Evolutionary conservation across 208 protist genomes (phyloP), one percentile per base, ranked within the genome.

Genomic region (Crithidia bombi): DNA sequence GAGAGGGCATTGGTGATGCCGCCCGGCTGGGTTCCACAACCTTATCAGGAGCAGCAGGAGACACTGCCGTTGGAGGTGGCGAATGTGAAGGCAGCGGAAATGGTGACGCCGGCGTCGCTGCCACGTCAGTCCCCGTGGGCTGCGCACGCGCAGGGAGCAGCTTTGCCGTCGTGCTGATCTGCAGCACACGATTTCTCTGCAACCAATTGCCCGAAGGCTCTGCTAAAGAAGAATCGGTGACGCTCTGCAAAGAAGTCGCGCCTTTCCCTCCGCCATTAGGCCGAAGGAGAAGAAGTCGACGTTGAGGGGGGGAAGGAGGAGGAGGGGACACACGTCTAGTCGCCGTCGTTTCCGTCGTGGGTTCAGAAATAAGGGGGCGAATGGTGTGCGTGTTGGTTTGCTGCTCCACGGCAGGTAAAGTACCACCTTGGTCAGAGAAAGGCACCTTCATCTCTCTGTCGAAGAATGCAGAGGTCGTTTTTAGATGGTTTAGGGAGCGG

Each of bases 241-340:
- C 12, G n/a, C 11, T 23, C 14, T 36, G 23, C 10, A 26, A 33
- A 12, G 19, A 14, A 5, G 15, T 28, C 28, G 4, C 41, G 5
- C 26, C 44, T 3, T 44, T 44, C 30, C 12, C 30, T 10, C 32
- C 19, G 19, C 21, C 30, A 17, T n/a, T n/a, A 39, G 41, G 59
- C 4, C 44, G 59, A 4, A 65, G 41, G 5, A 65, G 59, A 26
- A 65, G 44, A 3, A 65, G 44, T 14, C 59, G 59, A 25, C 44
- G 59, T 41, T 26, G 59, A 25, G 57, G 57, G 5, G 33, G n/a
- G 5, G 54, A 5, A 17, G 54, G n/a, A 30, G 50, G 28, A 33
- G 50, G 50, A 19, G 50, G 28, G 21, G 28, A 17, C 6, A 25
- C 7, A 9, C 11, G 11, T 2, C 38, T 3, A 6, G 17, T 4